Evolutionary conservation across 2,329 filamentous ascomycete species (phyloP).

Genomic region (Colletotrichum gigasporum): DNA sequence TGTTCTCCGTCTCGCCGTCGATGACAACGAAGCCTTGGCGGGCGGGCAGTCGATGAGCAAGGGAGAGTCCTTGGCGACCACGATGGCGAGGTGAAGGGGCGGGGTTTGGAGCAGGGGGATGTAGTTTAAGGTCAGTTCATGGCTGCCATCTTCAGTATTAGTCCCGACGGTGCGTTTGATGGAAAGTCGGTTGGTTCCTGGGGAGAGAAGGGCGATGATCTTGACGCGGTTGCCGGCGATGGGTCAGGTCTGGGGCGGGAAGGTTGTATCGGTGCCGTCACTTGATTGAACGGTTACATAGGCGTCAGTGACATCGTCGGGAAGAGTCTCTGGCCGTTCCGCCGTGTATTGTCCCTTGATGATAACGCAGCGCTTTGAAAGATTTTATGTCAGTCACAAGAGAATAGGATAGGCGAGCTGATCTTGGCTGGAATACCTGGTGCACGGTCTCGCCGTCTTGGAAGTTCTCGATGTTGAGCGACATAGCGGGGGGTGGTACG

Average conservation of each 20-base stretch:
- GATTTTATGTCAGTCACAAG: neutral
- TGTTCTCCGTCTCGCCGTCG: constrained; percentile 53
- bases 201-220: constrained; percentile 14
- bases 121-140: constrained; percentile 50
- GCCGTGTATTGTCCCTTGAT: constrained; percentile 1
- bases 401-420: too few species aligned
- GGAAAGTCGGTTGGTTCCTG: constrained; percentile 9
- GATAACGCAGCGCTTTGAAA: constrained; percentile 16
- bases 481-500: neutral
- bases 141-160: neutral
- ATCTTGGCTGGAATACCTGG: too few species aligned
- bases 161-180: neutral
- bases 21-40: constrained; percentile 47
- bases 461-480: constrained; percentile 4
- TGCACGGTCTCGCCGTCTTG: constrained; percentile 8
- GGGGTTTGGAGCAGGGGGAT: constrained; percentile 63
- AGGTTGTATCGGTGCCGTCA: neutral
- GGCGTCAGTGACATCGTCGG: neutral
- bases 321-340: neutral
- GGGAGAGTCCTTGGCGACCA: constrained; percentile 75
- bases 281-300: neutral
- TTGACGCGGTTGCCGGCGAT: constrained; percentile 9
- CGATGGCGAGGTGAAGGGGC: constrained; percentile 76
- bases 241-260: constrained; percentile 20
- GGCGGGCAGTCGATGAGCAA: constrained; percentile 75